These are phyloP conservation scores for Leishmania tropica DNA, from an alignment of 208 protist species.

Conservation along the genomic window DNA sequence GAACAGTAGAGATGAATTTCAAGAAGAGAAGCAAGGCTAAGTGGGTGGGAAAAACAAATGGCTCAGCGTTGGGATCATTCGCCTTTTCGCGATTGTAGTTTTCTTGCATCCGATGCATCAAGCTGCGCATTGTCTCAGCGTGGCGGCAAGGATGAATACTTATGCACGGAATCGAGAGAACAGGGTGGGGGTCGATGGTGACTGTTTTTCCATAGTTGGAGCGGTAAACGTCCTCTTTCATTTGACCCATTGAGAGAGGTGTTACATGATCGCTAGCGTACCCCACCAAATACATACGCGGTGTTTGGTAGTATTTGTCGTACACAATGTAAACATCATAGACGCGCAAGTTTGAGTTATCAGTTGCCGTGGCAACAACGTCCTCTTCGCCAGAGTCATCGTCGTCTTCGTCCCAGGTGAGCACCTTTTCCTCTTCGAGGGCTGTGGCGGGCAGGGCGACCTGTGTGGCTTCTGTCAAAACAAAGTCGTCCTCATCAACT, in stretches of 20 bases:
- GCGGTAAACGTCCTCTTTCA: constrained; percentile 97
- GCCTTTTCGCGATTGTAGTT: constrained; percentile 49
- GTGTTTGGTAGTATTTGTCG: constrained; percentile 97
- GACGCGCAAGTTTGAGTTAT: constrained; percentile 51
- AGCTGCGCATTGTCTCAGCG: constrained; percentile 94
- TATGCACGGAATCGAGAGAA: constrained; percentile 80
- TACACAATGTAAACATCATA: constrained; percentile 98
- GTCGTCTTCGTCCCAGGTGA: constrained; percentile 69
- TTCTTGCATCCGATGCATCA: constrained; percentile 82
- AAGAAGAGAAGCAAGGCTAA: constrained; percentile 76
- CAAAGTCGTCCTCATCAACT: constrained; percentile 55
- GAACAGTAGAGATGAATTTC: constrained; percentile 95
- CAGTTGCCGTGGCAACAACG: neutral
- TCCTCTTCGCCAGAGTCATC: constrained; percentile 36
- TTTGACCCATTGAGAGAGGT: constrained; percentile 85
- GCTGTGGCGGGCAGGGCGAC: constrained; percentile 7
- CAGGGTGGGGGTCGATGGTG: constrained; percentile 94
- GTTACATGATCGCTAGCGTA: constrained; percentile 77
- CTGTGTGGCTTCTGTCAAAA: constrained; percentile 37
- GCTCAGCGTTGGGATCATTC: constrained; percentile 31
- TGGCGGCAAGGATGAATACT: constrained; percentile 98
- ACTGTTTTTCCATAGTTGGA: constrained; percentile 98
- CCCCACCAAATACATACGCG: constrained; percentile 96
- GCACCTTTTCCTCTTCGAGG: constrained; percentile 36
- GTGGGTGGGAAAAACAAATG: constrained; percentile 54